Conservation (phyloP, 2,329 filamentous ascomycete genomes). For the Trichothecium sympodiale region DNA sequence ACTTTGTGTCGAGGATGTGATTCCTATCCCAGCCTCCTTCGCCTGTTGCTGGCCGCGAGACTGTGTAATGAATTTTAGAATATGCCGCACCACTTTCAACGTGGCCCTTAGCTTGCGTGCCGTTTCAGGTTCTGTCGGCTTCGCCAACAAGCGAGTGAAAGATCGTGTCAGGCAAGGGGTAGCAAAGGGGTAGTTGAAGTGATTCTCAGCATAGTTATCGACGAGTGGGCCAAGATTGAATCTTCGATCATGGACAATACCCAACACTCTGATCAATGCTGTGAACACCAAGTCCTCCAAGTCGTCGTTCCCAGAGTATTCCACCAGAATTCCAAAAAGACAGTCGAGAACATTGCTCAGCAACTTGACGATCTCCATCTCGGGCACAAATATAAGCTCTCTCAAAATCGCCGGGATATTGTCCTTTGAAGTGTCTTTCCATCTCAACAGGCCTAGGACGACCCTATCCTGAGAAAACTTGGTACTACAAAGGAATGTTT, state of each 20-base stretch:
- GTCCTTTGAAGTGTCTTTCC: conserved; percentile 65
- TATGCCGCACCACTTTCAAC: conserved; percentile 87
- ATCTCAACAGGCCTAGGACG: conserved; percentile 72
- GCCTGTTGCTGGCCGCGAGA: conserved; percentile 74
- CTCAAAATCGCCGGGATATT: conserved; percentile 66
- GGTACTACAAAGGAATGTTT: conserved; percentile 89
- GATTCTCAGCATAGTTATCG: conserved; percentile 77
- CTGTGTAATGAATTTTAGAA: conserved; percentile 90
- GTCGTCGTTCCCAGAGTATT: conserved; percentile 82
- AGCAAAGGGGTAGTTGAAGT: conserved; percentile 88
- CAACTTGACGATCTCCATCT: conserved; percentile 95
- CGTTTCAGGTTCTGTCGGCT: conserved; percentile 71
- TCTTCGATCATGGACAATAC: conserved; percentile 86
- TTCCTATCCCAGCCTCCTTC: conserved; percentile 82
- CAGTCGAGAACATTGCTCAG: conserved; percentile 81
- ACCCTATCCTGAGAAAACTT: conserved; percentile 86
- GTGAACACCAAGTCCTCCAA: conserved; percentile 90
- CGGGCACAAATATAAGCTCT: conserved; percentile 83
- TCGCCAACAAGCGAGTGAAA: conserved; percentile 72
- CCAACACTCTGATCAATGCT: conserved; percentile 76
- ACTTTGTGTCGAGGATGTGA: conserved; percentile 58
- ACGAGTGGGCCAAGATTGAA: conserved; percentile 88
- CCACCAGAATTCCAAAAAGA: conserved; percentile 82
- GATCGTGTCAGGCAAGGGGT: conserved; percentile 81
- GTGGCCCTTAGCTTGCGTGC: conserved; percentile 79